These are phyloP conservation scores for Zalaria sp. DNA, from an alignment of 2,329 filamentous ascomycete genomes.

Conservation along the genomic window DNA sequence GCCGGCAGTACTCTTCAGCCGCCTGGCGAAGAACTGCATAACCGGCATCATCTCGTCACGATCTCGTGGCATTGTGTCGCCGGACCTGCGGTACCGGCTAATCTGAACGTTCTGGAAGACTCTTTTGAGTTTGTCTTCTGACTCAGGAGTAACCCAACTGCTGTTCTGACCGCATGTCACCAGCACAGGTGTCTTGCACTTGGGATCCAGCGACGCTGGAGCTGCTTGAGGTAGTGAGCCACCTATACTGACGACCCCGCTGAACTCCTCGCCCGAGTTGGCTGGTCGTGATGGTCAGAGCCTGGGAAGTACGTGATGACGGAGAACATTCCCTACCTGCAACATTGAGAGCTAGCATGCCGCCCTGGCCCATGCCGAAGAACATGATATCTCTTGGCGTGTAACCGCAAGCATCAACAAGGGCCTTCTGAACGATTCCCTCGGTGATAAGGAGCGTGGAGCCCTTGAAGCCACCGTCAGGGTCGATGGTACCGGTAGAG, in stretches of 20 bases:
- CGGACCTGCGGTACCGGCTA: slow-evolving; percentile 53
- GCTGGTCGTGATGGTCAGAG: background rate
- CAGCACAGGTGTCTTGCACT: slow-evolving; percentile 50
- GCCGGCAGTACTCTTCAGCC: slow-evolving; percentile 41
- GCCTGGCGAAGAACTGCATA: slow-evolving; percentile 68
- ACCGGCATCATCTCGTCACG: slow-evolving; percentile 79
- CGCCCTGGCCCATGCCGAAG: slow-evolving; percentile 44
- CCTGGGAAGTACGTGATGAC: background rate
- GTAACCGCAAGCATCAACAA: slow-evolving; percentile 37
- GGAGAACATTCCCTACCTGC: slow-evolving; percentile 17
- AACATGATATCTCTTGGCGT: slow-evolving; percentile 35
- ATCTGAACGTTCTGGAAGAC: slow-evolving; percentile 42
- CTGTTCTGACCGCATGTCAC: slow-evolving; percentile 42
- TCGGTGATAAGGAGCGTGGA: slow-evolving; percentile 27
- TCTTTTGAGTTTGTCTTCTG: slow-evolving; percentile 47
- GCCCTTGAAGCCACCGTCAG: slow-evolving; percentile 37
- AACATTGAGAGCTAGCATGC: slow-evolving; percentile 37
- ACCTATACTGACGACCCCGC: slow-evolving; percentile 50
- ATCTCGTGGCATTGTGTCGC: slow-evolving; percentile 70
- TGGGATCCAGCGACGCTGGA: slow-evolving; percentile 27
- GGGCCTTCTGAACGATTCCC: slow-evolving; percentile 27
- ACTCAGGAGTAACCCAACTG: slow-evolving; percentile 41
- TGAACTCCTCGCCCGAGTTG: slow-evolving; percentile 25
- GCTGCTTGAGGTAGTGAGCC: slow-evolving; percentile 39
- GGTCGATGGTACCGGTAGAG: slow-evolving; percentile 35